Evolutionary conservation across 768 basidiomycete genomes (phyloP), one percentile per base, ranked within the genome.

Genomic region (Kondoa malvinella): DNA sequence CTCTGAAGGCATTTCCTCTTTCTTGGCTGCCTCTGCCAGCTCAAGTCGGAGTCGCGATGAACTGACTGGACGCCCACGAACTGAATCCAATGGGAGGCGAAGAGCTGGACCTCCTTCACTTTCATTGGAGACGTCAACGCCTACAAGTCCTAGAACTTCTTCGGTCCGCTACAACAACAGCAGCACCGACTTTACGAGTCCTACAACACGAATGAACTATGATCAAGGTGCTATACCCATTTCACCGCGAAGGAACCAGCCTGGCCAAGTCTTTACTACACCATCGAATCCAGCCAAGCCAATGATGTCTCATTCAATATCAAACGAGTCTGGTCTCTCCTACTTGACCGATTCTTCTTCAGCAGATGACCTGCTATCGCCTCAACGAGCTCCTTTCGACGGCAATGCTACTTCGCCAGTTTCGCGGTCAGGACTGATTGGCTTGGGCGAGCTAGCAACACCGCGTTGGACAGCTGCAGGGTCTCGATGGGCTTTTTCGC

Each of bases 371-470:
- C 21, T 25, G 4, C 25, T 31, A 14, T 8, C 4, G 25, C 25
- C 21, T 8, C 4, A 29, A 25, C 4, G 25, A 31, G 12, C 61
- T n/a, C n/a, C n/a, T 3, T 8, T 17, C 61, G 8, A n/a, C 61
- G 33, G 57, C 58, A 50, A 21, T 50, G 40, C 40, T 50, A 8
- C 40, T 50, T 50, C 40, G 21, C 69, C 60, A 29, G 21, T 12
- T 29, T 66, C 66, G 26, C 57, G 95, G 68, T 82, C 84, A 21
- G 87, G 85, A 40, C 84, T 97, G 56, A 84, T 97, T 65, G 95
- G 95, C 29, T 88, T 97, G 3, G 95, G 95, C 40, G 95, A 99
- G 78, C 83, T 97, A 33, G 81, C 91, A 25, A 99, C 95, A n/a
- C 95, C 95, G 61, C 83, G 92, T 69, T 99, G 92, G 92, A 82